Conservation (phyloP, 352 stramenopile genomes). For the Pythium grandisporangium region DNA sequence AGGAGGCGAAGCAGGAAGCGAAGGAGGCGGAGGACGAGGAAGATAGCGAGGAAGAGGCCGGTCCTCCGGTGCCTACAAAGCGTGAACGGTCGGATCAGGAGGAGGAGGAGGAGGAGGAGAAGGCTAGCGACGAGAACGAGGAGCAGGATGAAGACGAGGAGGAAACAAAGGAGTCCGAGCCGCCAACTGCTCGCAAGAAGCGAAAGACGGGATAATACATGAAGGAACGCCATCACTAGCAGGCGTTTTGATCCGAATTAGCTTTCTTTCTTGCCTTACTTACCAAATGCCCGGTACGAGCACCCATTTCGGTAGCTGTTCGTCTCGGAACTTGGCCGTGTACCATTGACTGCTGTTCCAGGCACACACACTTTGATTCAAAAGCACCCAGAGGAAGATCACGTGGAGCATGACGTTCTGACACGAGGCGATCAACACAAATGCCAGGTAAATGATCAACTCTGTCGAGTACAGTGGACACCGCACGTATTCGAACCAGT, state of each 20-base stretch:
- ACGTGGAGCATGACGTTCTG: conserved; percentile 31
- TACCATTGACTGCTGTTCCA: conserved; percentile 47
- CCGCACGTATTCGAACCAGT: conserved; percentile 58
- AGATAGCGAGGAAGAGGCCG: conserved; percentile 18
- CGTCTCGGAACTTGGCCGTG: conserved; percentile 43
- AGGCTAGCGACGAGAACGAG: conserved; percentile 11
- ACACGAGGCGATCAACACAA: conserved; percentile 30
- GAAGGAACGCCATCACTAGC: too few relatives aligned
- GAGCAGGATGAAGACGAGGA: too few relatives aligned
- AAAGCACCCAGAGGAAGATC: conserved; percentile 38
- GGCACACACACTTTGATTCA: conserved; percentile 56
- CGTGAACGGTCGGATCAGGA: conserved; percentile 1
- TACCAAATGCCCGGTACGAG: conserved; percentile 22
- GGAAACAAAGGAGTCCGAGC: conserved; percentile 12
- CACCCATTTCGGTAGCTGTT: conserved; percentile 8
- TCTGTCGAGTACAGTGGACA: conserved; percentile 59
- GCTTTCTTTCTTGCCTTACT: not conserved
- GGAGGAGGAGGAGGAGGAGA: not conserved
- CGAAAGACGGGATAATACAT: conserved; percentile 6
- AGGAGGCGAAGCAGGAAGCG: conserved; percentile 14
- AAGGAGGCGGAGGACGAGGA: conserved; percentile 22
- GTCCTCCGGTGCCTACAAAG: too few relatives aligned
- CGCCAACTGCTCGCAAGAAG: conserved; percentile 11
- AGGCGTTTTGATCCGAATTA: conserved; percentile 17
- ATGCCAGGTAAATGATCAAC: conserved; percentile 47